Evolutionary conservation across 2,329 filamentous ascomycete species (phyloP), one percentile per base, ranked within the genome.

Genomic region (Aspergillus transmontanensis): DNA sequence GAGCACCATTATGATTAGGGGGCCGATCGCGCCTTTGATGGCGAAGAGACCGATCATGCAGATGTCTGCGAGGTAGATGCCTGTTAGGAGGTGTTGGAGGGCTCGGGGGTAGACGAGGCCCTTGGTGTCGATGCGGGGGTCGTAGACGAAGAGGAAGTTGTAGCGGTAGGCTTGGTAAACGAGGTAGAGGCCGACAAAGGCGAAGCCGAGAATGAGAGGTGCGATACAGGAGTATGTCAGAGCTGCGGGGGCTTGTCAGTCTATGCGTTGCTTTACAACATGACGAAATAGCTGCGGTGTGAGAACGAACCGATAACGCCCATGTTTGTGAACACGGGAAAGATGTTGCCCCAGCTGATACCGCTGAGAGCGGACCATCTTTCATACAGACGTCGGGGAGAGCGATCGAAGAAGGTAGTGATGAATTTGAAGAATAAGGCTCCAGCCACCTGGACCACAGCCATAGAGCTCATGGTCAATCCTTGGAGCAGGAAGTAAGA

Each of bases 401-500:
- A 78, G 39, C 72, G 87, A 62, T 91, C 86, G 41, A 94, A 84
- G 71, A 90, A 86, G 63, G 89, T 90, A 75, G 92, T 90, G 48
- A 93, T 82, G 12, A 96, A 77, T 53, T 87, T 87, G 75, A 91
- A 92, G 26, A 94, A 80, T 23, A 93, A 72, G 30, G 96, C 85
- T 28, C 92, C 91, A 30, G 82, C 83, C 39, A 90, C 83, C 69
- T 96, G 92, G 1, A 95, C 84, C 2, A 97, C 78, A 0, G 91
- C 86, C 55, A 88, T 85, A 0, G 91, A 87, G 11, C 92, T 91
- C 64, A 93, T 86, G 4, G 88, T 89, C 51, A 98, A 76, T 34
- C 94, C 95, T 76, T 98, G 94, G 1, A 99, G 89, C 28, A 98
- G 86, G 71, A 98, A 96, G 80, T 97, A 99, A 0, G 90, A 93